Conservation (phyloP, 495 filamentous ascomycete species). For the Aspergillus leporis region DNA sequence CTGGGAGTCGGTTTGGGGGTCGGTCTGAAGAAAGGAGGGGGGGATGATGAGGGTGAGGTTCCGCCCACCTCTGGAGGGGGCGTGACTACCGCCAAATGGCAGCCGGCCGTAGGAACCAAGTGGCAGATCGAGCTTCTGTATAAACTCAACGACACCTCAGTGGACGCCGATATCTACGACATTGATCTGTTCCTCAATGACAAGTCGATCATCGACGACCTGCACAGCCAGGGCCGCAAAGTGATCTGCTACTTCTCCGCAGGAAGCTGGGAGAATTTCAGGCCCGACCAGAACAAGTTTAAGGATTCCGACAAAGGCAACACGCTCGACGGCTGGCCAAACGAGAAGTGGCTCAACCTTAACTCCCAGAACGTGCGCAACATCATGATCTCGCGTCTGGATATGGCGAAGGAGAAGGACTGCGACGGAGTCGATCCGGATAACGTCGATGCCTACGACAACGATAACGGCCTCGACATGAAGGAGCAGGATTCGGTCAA, state of each 20-base stretch:
- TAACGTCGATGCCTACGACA: conserved; percentile 67
- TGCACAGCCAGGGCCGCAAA: conserved; percentile 51
- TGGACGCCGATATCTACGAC: conserved; percentile 56
- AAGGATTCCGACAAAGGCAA: conserved; percentile 50
- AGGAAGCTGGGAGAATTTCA: conserved; percentile 61
- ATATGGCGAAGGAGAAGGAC: conserved; percentile 57
- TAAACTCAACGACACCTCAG: conserved; percentile 42
- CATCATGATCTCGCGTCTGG: conserved; percentile 61
- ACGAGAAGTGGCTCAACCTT: conserved; percentile 67
- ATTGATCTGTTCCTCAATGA: conserved; percentile 61
- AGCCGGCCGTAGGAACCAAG: conserved; percentile 46
- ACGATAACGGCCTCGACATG: conserved; percentile 56
- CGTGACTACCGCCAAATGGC: conserved; percentile 42
- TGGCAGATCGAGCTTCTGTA: conserved; percentile 58
- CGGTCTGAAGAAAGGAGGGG: conserved; percentile 32
- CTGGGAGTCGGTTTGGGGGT: conserved; percentile 56
- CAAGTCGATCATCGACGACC: conserved; percentile 40
- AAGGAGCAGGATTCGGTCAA: conserved; percentile 54
- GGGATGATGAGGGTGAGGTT: conserved; percentile 17
- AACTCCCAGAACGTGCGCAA: conserved; percentile 54
- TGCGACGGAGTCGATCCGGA: conserved; percentile 75
- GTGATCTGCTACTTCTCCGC: conserved; percentile 78
- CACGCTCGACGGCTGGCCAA: conserved; percentile 59
- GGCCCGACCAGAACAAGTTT: conserved; percentile 58
- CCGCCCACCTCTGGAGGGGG: conserved; percentile 24